phyloP scores from a whole-genome alignment of 2,329 filamentous ascomycete genomes.

The Magnaporthiopsis incrustans region DNA sequence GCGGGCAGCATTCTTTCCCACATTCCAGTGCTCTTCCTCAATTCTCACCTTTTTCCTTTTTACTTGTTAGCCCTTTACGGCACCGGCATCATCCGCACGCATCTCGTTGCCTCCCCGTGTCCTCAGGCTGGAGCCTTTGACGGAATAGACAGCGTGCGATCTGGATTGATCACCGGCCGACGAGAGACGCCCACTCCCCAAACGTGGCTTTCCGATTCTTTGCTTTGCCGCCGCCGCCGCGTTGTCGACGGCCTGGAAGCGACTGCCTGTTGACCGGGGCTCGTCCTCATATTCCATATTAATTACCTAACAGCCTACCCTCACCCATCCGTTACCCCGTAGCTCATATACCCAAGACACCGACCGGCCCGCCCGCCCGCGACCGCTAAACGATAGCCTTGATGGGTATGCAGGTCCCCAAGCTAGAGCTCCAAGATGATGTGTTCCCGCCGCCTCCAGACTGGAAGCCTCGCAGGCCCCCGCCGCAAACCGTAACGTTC shows the following conservation, averaged over 20 bases:
- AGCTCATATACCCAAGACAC: too few species aligned
- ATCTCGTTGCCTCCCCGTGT: not conserved
- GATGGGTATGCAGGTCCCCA: not conserved
- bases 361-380: not conserved
- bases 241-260: not conserved
- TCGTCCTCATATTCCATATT: not conserved
- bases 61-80: not conserved
- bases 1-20: too few species aligned
- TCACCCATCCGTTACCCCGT: too few species aligned
- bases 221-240: not conserved
- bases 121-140: not conserved
- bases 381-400: slow-evolving; percentile 2
- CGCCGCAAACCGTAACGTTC: slow-evolving; percentile 7
- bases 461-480: slow-evolving; percentile 4
- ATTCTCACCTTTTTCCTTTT: not conserved
- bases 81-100: not conserved
- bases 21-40: not conserved
- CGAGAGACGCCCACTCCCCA: not conserved
- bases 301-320: not conserved
- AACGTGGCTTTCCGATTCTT: not conserved
- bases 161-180: not conserved
- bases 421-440: slow-evolving; percentile 2
- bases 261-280: not conserved
- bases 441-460: slow-evolving; percentile 5
- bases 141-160: not conserved